Evolutionary conservation across 1,284 basidiomycete genomes (phyloP).

Genomic region (Trichosporon sp.): DNA sequence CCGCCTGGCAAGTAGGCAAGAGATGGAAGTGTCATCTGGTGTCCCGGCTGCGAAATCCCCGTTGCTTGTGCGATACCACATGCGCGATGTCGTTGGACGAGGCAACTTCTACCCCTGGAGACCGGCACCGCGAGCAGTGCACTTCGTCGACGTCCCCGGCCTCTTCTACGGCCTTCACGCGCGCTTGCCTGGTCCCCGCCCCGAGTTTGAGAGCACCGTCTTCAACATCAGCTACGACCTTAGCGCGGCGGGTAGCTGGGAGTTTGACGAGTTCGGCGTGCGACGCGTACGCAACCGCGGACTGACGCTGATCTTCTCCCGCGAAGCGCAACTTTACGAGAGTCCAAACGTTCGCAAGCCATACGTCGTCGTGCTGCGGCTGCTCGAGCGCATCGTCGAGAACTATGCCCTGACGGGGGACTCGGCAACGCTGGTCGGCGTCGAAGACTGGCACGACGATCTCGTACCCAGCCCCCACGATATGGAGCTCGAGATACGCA

Average conservation of each 20-base stretch:
- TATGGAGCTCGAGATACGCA: background rate
- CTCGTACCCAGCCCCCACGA: background rate
- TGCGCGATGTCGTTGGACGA: background rate
- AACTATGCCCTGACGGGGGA: background rate
- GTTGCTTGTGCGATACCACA: background rate
- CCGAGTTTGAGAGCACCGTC: background rate
- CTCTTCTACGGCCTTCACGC: background rate
- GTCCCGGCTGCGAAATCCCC: too few relatives aligned
- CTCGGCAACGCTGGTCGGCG: background rate
- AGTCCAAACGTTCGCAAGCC: too few relatives aligned
- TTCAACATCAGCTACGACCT: background rate
- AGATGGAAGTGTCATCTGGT: too few relatives aligned
- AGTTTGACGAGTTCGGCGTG: background rate
- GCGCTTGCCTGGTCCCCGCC: background rate
- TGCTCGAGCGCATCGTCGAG: background rate
- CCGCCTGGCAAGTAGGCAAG: background rate
- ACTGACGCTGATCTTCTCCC: background rate
- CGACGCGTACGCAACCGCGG: background rate
- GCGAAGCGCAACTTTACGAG: background rate
- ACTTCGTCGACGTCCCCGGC: background rate
- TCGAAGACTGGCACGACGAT: background rate
- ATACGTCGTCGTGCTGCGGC: background rate
- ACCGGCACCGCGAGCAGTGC: background rate
- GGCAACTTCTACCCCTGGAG: background rate
- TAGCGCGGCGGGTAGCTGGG: background rate